Evolutionary conservation across 768 basidiomycete genomes (phyloP).

Genomic region (Boletus coccyginus): DNA sequence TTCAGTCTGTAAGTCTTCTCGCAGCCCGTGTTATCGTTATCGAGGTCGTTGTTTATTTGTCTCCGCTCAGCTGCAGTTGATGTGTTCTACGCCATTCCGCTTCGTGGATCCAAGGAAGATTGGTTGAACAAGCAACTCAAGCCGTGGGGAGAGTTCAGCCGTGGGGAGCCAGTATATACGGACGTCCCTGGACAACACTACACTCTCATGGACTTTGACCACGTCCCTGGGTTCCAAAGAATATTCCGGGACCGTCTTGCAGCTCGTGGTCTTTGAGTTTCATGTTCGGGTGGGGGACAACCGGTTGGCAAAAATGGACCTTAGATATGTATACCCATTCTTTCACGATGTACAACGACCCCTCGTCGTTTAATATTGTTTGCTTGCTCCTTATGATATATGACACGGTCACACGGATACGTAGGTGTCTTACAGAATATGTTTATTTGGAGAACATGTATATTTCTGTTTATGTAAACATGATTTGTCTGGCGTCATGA

Average conservation of each 20-base stretch:
- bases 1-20: constrained; percentile 19
- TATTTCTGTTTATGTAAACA: constrained; percentile 6
- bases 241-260: constrained; percentile 23
- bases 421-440: no score
- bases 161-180: constrained; percentile 9
- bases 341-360: background rate
- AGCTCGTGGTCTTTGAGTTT: constrained; percentile 19
- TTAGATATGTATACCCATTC: background rate
- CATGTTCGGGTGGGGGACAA: no score
- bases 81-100: constrained; percentile 18
- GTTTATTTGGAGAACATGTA: background rate
- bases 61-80: constrained; percentile 8
- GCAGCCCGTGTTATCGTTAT: background rate
- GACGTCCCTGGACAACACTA: constrained; percentile 23
- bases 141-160: constrained; percentile 18
- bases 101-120: constrained; percentile 16
- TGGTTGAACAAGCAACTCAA: constrained; percentile 23
- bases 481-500: background rate
- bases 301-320: background rate
- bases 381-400: background rate
- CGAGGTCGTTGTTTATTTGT: background rate
- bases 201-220: constrained; percentile 26
- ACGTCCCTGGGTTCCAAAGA: constrained; percentile 25
- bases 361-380: background rate
- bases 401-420: no score